Conservation (phyloP, 176 grass and related monocot genomes). For the Carex myosuroides region DNA sequence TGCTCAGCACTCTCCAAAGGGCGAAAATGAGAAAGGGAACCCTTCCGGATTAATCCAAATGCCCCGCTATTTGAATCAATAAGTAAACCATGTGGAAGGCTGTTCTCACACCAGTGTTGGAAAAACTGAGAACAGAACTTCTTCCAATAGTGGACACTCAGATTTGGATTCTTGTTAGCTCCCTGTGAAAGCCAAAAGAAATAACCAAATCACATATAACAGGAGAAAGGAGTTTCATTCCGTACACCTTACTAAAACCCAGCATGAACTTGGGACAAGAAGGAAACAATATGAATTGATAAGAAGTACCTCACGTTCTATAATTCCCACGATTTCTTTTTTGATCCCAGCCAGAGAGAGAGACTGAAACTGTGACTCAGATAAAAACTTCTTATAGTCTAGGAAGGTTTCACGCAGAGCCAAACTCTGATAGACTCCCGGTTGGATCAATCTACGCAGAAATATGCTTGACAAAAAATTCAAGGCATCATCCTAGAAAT, state of each 20-base stretch:
- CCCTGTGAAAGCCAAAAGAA: constrained; percentile 43
- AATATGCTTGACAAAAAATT: constrained; percentile 85
- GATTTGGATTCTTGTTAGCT: constrained; percentile 37
- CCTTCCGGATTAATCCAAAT: constrained; percentile 88
- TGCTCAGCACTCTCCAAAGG: constrained; percentile 62
- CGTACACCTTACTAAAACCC: neutral
- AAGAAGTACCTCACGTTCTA: constrained; percentile 69
- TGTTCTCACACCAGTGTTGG: constrained; percentile 65
- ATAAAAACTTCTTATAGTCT: constrained; percentile 82
- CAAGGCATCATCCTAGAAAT: constrained; percentile 55
- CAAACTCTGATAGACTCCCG: constrained; percentile 69
- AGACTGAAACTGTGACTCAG: constrained; percentile 71
- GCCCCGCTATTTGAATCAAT: constrained; percentile 60
- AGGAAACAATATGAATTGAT: neutral
- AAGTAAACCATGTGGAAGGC: constrained; percentile 64
- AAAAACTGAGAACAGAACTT: constrained; percentile 71
- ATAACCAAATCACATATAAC: constrained; percentile 17
- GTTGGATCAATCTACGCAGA: constrained; percentile 86
- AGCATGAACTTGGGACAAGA: neutral
- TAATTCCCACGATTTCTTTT: constrained; percentile 78
- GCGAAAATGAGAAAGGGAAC: constrained; percentile 80
- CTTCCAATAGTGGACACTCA: constrained; percentile 77
- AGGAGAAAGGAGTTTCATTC: neutral
- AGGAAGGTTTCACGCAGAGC: constrained; percentile 73
- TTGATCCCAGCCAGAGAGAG: constrained; percentile 66